These are phyloP conservation scores for Papiliotrema flavescens DNA, from an alignment of 1,284 basidiomycete genomes.

Conservation along the genomic window DNA sequence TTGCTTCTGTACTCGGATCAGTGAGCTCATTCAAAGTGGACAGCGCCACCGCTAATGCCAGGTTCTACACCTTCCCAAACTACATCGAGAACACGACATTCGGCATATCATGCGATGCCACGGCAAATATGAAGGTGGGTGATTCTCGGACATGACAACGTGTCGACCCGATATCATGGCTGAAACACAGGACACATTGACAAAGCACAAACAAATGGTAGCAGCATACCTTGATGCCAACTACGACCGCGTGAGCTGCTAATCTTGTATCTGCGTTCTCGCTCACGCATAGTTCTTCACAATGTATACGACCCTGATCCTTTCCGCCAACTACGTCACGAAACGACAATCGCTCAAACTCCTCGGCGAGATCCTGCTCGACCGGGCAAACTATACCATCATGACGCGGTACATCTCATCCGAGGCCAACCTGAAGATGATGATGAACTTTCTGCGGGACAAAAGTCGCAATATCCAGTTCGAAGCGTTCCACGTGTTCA, in stretches of 20 bases:
- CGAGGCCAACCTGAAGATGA: conserved; percentile 91
- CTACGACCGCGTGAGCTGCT: conserved; percentile 74
- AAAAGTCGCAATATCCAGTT: conserved; percentile 99
- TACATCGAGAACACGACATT: conserved; percentile 98
- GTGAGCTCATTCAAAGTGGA: conserved; percentile 54
- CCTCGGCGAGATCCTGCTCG: conserved; percentile 93
- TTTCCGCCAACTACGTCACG: conserved; percentile 97
- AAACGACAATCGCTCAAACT: conserved; percentile 98
- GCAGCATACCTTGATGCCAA: conserved; percentile 93
- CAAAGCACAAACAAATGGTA: conserved; percentile 94
- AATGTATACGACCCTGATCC: conserved; percentile 86
- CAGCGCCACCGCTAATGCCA: conserved; percentile 39
- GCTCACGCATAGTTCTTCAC: conserved; percentile 72
- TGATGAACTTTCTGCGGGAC: conserved; percentile 98
- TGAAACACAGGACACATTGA: conserved; percentile 68
- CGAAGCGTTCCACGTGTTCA: conserved; percentile 99
- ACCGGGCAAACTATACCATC: conserved; percentile 94
- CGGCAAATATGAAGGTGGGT: conserved; percentile 79
- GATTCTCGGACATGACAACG: background rate
- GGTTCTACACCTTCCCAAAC: conserved; percentile 94
- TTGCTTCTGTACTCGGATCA: conserved; percentile 88
- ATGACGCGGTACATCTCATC: conserved; percentile 98
- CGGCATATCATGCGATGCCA: conserved; percentile 96
- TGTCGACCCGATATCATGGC: background rate
- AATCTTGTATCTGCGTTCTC: background rate